A percentile compares a stretch with the other conserved stretches of the same genome.
These are phyloP conservation scores for Globisporangium iwayamae DNA, from an alignment of 352 stramenopile species.

Conservation along the genomic window DNA sequence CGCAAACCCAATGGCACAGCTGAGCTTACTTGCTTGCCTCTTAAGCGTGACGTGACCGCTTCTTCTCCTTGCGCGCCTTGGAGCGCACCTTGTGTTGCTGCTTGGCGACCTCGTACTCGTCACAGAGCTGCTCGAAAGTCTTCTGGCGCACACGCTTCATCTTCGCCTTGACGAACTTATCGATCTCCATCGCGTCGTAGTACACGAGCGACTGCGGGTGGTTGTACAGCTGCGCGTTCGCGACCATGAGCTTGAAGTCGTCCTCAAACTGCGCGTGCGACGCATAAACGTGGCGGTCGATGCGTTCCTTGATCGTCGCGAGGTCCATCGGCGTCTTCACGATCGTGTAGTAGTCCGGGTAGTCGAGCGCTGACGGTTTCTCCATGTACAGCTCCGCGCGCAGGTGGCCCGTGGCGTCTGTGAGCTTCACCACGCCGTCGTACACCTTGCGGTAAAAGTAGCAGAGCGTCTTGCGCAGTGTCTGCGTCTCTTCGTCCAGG, in stretches of 20 bases:
- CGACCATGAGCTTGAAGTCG: conserved; percentile 84
- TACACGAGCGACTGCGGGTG: conserved; percentile 80
- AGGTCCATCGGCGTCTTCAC: conserved; percentile 88
- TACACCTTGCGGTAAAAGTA: conserved; percentile 86
- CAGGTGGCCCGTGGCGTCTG: conserved; percentile 60
- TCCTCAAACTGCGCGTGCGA: conserved; percentile 64
- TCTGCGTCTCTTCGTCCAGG: conserved; percentile 35
- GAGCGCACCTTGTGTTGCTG: conserved; percentile 76
- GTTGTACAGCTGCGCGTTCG: conserved; percentile 88
- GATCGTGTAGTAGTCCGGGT: conserved; percentile 89
- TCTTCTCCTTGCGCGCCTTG: conserved; percentile 79
- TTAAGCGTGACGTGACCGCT: conserved; percentile 49
- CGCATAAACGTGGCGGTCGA: conserved; percentile 63
- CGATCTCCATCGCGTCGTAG: conserved; percentile 80
- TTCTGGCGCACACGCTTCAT: conserved; percentile 69
- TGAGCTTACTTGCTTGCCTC: background rate
- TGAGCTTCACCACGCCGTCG: conserved; percentile 77
- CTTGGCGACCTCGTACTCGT: conserved; percentile 72
- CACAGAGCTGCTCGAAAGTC: conserved; percentile 46
- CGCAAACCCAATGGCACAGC: no score
- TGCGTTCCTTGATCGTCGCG: conserved; percentile 77
- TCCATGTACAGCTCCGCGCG: conserved; percentile 75
- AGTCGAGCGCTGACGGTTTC: conserved; percentile 74
- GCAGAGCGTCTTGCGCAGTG: conserved; percentile 61
- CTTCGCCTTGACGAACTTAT: conserved; percentile 79